Evolutionary conservation across 2,329 filamentous ascomycete species (phyloP), one percentile per base, ranked within the genome.

Genomic region (Macrophomina tecta): DNA sequence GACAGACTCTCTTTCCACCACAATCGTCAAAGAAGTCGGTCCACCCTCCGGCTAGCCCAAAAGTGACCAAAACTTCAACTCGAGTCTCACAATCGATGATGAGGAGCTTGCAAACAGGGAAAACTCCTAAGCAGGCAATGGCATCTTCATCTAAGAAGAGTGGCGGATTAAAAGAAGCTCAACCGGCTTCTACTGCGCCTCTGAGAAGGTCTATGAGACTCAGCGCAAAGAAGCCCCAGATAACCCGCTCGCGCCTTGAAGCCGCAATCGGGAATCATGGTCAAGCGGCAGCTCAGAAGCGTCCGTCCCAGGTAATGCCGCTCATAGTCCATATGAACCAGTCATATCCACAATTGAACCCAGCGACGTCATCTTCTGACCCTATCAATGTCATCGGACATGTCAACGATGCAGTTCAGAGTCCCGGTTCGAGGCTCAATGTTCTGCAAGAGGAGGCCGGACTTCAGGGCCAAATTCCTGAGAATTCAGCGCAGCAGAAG

Each of bases 331-430:
- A 56, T 8, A 65, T 65, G 63, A 65, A 65, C 38, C 42, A 65
- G 53, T 32, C 65, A 65, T 51, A 70, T 60, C 45, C 69, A 60
- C 58, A 28, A 3, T 16, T 62, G 12, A 30, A 49, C 12, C 16
- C 16, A 11, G 45, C 18, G 32, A 11, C 23, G 34, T 18, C 16
- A 38, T 62, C 45, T 23, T 38, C 58, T n/a, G 42, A 49, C 9
- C 6, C n/a, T 6, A 40, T 11, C 12, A 36, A 49, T 23, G 30
- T n/a, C 5, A 49, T 16, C 5, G 32, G 12, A 4, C 5, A 5
- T 8, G 23, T 36, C 8, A 0, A 34, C 3, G 58, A 30, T 14
- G 12, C n/a, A 6, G 5, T 23, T 16, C 42, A 62, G 16, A 16
- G 32, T 4, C 5, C 32, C 32, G n/a, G 8, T 14, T n/a, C 30